Conservation (phyloP, 768 basidiomycete species). For the Solioccasus polychromus region DNA sequence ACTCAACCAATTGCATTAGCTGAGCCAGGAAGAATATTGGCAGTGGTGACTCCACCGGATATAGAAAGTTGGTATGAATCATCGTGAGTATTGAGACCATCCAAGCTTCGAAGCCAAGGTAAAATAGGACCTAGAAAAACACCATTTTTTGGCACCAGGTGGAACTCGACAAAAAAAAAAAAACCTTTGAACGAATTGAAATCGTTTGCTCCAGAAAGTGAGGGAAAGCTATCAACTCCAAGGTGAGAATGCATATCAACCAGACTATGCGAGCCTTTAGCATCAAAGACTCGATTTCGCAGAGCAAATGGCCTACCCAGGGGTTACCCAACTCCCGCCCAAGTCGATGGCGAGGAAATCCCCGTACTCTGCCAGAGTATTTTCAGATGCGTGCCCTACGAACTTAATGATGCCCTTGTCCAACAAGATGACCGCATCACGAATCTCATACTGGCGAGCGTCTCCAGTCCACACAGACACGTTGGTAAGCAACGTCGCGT, state of each 20-base stretch:
- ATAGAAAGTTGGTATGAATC: constrained; percentile 69
- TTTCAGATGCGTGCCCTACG: constrained; percentile 41
- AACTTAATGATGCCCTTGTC: constrained; percentile 38
- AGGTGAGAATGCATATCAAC: constrained; percentile 81
- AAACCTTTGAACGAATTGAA: constrained; percentile 57
- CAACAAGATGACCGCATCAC: constrained; percentile 39
- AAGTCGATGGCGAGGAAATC: constrained; percentile 58
- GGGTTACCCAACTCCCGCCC: constrained; percentile 65
- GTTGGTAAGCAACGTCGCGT: constrained; percentile 40
- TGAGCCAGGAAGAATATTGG: constrained; percentile 76
- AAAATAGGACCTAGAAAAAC: constrained; percentile 47
- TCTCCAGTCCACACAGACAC: constrained; percentile 55
- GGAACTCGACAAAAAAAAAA: background rate
- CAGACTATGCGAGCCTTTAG: constrained; percentile 30
- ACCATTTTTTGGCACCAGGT: background rate
- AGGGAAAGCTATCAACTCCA: constrained; percentile 66
- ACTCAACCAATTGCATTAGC: constrained; percentile 66
- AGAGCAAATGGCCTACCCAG: constrained; percentile 45
- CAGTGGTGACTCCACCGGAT: constrained; percentile 86
- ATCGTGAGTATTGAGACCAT: constrained; percentile 87
- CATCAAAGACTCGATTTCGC: constrained; percentile 35
- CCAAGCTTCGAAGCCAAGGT: constrained; percentile 79
- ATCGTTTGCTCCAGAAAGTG: constrained; percentile 49
- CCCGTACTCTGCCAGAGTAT: constrained; percentile 29
- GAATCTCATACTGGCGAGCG: constrained; percentile 33